These are phyloP conservation scores for Colletotrichum sp. DNA, from an alignment of 2,329 filamentous ascomycete genomes.

Conservation along the genomic window DNA sequence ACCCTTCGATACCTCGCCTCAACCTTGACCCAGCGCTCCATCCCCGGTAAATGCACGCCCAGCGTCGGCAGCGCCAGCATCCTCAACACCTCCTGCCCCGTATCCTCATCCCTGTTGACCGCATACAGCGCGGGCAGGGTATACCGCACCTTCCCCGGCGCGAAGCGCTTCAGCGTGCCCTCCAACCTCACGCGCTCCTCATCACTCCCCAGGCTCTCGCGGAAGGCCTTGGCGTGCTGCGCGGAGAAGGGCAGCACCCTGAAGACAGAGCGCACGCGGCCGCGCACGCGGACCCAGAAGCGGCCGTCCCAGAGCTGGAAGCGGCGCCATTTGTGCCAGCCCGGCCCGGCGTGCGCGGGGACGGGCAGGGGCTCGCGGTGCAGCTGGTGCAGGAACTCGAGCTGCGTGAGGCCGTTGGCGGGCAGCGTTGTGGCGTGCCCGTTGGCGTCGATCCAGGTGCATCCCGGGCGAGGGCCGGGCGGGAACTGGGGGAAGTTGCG, in stretches of 20 bases:
- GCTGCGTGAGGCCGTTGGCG: background rate
- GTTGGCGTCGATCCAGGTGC: background rate
- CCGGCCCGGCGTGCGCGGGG: background rate
- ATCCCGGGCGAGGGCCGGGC: background rate
- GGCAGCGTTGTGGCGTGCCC: background rate
- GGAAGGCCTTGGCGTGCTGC: constrained; percentile 52
- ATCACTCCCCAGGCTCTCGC: constrained; percentile 41
- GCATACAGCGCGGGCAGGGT: constrained; percentile 61
- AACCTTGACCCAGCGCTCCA: constrained; percentile 54
- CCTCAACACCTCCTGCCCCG: constrained; percentile 32
- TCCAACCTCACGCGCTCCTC: constrained; percentile 39
- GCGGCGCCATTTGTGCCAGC: constrained; percentile 31
- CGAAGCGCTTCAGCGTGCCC: constrained; percentile 50
- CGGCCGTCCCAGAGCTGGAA: constrained; percentile 63
- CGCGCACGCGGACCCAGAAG: constrained; percentile 61
- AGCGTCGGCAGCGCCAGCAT: constrained; percentile 61
- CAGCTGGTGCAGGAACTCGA: background rate
- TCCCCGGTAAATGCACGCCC: constrained; percentile 48
- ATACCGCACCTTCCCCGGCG: constrained; percentile 60
- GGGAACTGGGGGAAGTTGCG: constrained; percentile 2
- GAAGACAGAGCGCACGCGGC: constrained; percentile 46
- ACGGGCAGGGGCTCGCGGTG: background rate
- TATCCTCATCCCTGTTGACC: constrained; percentile 31
- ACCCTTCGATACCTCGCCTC: constrained; percentile 57
- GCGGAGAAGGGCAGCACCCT: constrained; percentile 50